Conservation (phyloP, 2,329 filamentous ascomycete species). For the Aspergillus brasiliensis region DNA sequence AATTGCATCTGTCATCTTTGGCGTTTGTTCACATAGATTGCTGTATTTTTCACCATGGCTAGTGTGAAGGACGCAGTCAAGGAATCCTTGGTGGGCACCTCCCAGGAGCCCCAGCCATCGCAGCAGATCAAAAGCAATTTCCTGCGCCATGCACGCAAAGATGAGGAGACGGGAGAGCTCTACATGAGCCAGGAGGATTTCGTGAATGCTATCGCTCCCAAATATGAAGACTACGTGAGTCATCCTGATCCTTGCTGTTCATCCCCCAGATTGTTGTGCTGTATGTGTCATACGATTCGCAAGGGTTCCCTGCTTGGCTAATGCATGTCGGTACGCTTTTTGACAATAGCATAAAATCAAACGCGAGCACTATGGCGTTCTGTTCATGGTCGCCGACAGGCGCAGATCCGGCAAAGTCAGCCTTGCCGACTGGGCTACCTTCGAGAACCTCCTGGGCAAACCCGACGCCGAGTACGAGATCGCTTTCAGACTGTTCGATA, state of each 20-base stretch:
- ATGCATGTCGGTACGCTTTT: conserved; percentile 9
- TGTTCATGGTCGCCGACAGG: conserved; percentile 89
- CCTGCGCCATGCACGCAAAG: conserved; percentile 71
- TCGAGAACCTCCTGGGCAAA: conserved; percentile 90
- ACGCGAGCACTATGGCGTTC: conserved; percentile 89
- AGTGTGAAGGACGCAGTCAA: conserved; percentile 71
- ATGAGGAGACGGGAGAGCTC: conserved; percentile 72
- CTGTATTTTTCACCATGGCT: conserved; percentile 41
- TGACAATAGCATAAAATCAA: conserved; percentile 86
- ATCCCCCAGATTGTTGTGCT: conserved; percentile 5
- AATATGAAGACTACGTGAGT: conserved; percentile 87
- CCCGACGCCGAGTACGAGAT: conserved; percentile 99
- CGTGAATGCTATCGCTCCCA: conserved; percentile 83
- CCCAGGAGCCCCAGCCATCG: conserved; percentile 64
- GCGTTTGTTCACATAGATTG: conserved; percentile 9
- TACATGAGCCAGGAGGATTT: conserved; percentile 87
- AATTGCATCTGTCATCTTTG: conserved; percentile 11
- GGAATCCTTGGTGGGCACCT: conserved; percentile 72
- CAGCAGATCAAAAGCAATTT: conserved; percentile 76
- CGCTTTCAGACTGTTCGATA: conserved; percentile 93
- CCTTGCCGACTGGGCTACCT: conserved; percentile 85
- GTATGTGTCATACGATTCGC: conserved; percentile 19
- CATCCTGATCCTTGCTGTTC: conserved; percentile 1
- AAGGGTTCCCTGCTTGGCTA: conserved; percentile 14
- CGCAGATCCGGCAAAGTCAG: conserved; percentile 71